Base-by-base conservation (phyloP, 176 grass and related monocot genomes). In the Ensete ventricosum region DNA sequence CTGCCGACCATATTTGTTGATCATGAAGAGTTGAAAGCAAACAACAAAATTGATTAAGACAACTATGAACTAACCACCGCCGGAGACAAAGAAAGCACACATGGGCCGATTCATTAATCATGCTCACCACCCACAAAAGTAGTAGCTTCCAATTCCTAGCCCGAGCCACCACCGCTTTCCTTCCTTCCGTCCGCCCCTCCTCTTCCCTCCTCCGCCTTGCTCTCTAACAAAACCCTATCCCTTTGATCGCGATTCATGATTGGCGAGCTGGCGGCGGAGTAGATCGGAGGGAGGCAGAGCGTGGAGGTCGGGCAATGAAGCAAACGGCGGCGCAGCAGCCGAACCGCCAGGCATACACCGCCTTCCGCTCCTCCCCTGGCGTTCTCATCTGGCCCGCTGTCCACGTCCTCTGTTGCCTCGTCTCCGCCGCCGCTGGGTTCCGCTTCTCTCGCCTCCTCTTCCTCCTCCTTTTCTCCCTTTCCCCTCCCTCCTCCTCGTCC, bases 391-490 rank as follows among this genome's bases (percentile, higher is more conserved):
- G 74, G 74, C 19, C 51, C 48, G 51, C 52, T 11, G 20, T 73
- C 20, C 71, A 73, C 22, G 51, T 55, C 21, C 1, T 73, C 52
- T 73, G 71, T 52, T 73, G 71, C 50, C 71, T 73, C 52, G 21
- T 73, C 51, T 73, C 71, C 50, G 71, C 71, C 2, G 50, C 67
- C 57, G 19, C 48, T 16, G 52, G 69, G 53, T 66, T 55, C 81
- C 74, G 67, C 64, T 57, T 34, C 58, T 29, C 43, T 53, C 50
- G 69, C 53, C 21, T 53, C 54, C 17, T 71, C 20, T 10, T 51
- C 16, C 67, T 83, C 67, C 68, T 76, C 76, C 26, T 50, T 62
- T 67, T 53, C 53, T 34, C 77, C 62, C 59, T 75, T 29, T 12
- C 43, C 48, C 43, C 72, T 71, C 54, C 74, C 22, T 22, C 69